Evolutionary conservation across 2,329 filamentous ascomycete species (phyloP), one percentile per base, ranked within the genome.

Genomic region (Cercospora sp.): DNA sequence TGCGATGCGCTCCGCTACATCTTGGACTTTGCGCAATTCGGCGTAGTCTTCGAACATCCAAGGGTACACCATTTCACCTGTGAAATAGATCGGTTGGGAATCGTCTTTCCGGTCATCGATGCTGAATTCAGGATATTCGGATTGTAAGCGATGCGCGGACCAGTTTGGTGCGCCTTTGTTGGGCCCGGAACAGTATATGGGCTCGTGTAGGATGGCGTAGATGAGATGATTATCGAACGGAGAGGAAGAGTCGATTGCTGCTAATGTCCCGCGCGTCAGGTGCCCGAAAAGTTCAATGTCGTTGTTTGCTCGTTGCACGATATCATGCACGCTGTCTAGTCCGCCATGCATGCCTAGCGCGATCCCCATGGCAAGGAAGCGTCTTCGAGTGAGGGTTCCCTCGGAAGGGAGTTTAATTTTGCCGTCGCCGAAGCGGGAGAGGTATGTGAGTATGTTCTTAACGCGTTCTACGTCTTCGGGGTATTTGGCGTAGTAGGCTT

Each of bases 31-130:
- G n/a, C 81, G 81, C 20, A 98, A 87, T 78, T 96, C 93, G 0
- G 88, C 84, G 75, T 92, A 94, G 16, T 90, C 90, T 42, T 93
- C 88, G 73, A 97, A 94, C 84, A 94, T 91, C 79, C 91, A 90
- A 0, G 91, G 90, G 78, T 89, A 97, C 61, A 97, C 87, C 93
- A 97, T 97, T 81, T 98, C 94, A 68, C 94, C 93, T 0, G 92
- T 93, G 81, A 97, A 97, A 79, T 87, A 91, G 23, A 95, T 82
- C 0, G 90, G 89, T 2, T 81, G 77, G 26, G 45, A 51, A 5
- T 69, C 69, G 23, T 81, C 71, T 42, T 79, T 75, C 7, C 78
- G 78, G 2, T 82, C 45, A 5, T 51, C 79, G 18, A 83, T 74
- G 63, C 82, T 79, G 77, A 87, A 88, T 16, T 79, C 80, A 0